Percentiles rank a stretch among this genome's conserved stretches.
These are phyloP conservation scores for Boletus holoroseus DNA, from an alignment of 1,284 basidiomycete genomes.

Conservation along the genomic window DNA sequence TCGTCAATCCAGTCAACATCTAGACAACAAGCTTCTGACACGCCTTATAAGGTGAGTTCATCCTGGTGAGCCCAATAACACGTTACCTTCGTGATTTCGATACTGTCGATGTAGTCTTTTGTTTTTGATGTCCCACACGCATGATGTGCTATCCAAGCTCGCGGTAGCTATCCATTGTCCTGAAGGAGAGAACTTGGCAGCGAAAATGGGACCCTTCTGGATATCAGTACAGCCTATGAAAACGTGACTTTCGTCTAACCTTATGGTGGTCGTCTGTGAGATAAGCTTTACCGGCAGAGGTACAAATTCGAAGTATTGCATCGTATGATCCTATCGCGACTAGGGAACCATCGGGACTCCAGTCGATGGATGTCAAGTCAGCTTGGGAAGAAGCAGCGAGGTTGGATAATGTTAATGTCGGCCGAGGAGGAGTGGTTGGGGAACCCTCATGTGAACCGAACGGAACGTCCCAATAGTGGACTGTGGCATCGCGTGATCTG, in stretches of 20 bases:
- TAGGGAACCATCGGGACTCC: conserved; percentile 66
- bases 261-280: conserved; percentile 57
- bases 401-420: conserved; percentile 48
- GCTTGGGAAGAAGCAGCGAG: conserved; percentile 43
- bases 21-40: conserved; percentile 57
- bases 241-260: conserved; percentile 38
- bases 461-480: conserved; percentile 72
- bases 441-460: conserved; percentile 34
- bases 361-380: conserved; percentile 69
- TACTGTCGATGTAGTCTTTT: conserved; percentile 59
- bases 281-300: conserved; percentile 51
- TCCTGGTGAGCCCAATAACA: conserved; percentile 2
- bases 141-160: conserved; percentile 68
- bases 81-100: conserved; percentile 57
- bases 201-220: conserved; percentile 68
- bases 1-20: conserved; percentile 79
- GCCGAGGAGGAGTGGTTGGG: conserved; percentile 21
- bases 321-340: conserved; percentile 75
- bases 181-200: conserved; percentile 63
- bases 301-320: conserved; percentile 59
- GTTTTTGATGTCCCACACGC: conserved; percentile 70
- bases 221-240: conserved; percentile 15
- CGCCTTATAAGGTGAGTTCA: conserved; percentile 12
- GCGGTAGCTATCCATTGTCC: conserved; percentile 67
- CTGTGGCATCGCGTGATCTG: conserved; percentile 71